Conservation (phyloP, 2,329 filamentous ascomycete genomes). For the Scedosporium boydii region DNA sequence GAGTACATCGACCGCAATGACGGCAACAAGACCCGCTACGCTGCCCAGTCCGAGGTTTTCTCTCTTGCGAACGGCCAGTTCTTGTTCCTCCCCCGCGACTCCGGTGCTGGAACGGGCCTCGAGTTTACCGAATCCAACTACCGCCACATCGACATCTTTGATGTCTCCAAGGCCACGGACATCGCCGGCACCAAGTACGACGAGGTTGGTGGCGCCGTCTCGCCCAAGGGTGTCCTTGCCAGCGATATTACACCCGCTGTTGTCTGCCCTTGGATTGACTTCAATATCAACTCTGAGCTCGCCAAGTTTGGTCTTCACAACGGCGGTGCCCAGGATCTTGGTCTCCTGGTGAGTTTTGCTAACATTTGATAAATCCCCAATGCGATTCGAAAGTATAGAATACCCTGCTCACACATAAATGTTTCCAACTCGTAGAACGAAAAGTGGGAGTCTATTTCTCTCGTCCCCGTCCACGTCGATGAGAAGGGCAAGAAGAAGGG, state of each 20-base stretch:
- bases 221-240: neutral
- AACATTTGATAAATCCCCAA: constrained; percentile 40
- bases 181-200: constrained; percentile 21
- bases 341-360: neutral
- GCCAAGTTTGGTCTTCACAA: constrained; percentile 38
- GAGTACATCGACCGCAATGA: constrained; percentile 40
- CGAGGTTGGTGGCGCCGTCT: neutral
- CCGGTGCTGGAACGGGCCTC: constrained; percentile 48
- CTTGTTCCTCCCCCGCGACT: constrained; percentile 57
- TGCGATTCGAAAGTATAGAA: constrained; percentile 47
- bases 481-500: constrained; percentile 12
- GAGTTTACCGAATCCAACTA: constrained; percentile 45
- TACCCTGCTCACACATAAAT: constrained; percentile 36
- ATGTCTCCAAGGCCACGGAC: constrained; percentile 52
- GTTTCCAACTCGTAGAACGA: constrained; percentile 33
- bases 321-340: constrained; percentile 20
- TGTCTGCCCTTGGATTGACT: constrained; percentile 60
- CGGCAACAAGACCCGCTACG: constrained; percentile 35
- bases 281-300: constrained; percentile 56
- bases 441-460: constrained; percentile 65
- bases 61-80: constrained; percentile 55
- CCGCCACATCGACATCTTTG: constrained; percentile 60
- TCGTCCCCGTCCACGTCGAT: constrained; percentile 44
- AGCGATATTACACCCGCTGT: constrained; percentile 43
- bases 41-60: constrained; percentile 61